Evolutionary conservation across 176 grass and related monocot species (phyloP).

Genomic region (Cenchrus purpureus): DNA sequence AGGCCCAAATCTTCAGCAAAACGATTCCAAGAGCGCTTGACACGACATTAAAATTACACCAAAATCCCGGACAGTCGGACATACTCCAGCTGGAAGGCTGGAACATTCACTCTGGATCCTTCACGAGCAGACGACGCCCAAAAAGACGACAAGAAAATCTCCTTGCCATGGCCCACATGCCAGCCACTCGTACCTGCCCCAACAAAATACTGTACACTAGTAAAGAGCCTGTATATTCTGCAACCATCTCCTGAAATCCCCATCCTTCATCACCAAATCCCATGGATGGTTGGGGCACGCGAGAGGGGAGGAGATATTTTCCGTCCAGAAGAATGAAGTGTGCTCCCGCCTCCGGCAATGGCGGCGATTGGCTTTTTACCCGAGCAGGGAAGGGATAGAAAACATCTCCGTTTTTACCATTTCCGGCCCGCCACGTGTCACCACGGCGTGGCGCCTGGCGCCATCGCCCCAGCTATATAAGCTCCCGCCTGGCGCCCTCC

Average conservation of each 20-base stretch:
- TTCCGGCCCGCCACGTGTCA: slow-evolving; percentile 19
- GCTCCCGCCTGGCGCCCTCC: not conserved
- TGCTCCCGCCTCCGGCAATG: not conserved
- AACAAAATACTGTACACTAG: not conserved
- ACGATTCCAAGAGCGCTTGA: not conserved
- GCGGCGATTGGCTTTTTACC: not conserved
- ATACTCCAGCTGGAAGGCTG: not conserved
- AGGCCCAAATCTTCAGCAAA: not conserved
- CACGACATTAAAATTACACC: not conserved
- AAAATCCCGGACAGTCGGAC: not conserved
- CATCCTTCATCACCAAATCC: slow-evolving; percentile 9
- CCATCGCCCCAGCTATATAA: slow-evolving; percentile 19
- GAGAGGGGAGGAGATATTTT: slow-evolving; percentile 16
- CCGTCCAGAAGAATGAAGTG: slow-evolving; percentile 4
- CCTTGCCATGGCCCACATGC: not conserved
- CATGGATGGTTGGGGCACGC: slow-evolving; percentile 6
- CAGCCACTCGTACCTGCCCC: slow-evolving; percentile 9
- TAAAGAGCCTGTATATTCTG: not conserved
- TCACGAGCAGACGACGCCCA: slow-evolving; percentile 12
- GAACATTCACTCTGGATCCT: slow-evolving; percentile 39
- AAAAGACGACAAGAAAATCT: not conserved
- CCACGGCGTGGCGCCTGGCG: not conserved
- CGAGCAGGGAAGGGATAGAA: not conserved
- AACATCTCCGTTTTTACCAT: slow-evolving; percentile 4
- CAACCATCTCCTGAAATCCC: slow-evolving; percentile 25